Conservation (phyloP, 352 stramenopile species). For the Thalassiosira hispida region DNA sequence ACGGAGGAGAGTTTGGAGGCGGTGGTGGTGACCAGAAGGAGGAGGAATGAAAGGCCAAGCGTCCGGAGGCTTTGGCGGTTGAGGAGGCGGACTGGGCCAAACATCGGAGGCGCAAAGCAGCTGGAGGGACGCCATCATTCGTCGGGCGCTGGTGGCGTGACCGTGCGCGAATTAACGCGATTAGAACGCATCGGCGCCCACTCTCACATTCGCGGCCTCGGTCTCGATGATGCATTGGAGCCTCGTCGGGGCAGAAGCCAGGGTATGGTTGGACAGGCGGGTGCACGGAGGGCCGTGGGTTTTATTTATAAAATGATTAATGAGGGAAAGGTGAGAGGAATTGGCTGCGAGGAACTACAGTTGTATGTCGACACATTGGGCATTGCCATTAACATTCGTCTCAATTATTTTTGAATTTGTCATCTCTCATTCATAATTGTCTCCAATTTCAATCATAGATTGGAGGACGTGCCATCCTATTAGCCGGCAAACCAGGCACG, state of each 20-base stretch:
- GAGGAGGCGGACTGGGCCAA: too few species aligned
- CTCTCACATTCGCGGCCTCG: constrained; percentile 98
- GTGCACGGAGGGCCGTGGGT: constrained; percentile 90
- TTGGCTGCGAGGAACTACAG: background rate
- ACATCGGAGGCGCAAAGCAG: too few species aligned
- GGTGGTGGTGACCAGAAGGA: too few species aligned
- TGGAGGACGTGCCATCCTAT: constrained; percentile 93
- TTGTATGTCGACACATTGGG: too few species aligned
- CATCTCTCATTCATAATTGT: constrained; percentile 9
- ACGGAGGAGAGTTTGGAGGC: too few species aligned
- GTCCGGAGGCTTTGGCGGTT: too few species aligned
- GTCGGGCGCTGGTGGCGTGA: constrained; percentile 26
- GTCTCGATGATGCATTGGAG: constrained; percentile 97
- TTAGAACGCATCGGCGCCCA: constrained; percentile 97
- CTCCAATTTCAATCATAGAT: constrained; percentile 75
- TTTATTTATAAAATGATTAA: constrained; percentile 99
- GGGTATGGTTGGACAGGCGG: constrained; percentile 96
- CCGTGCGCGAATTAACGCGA: constrained; percentile 95
- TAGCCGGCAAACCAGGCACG: constrained; percentile 95
- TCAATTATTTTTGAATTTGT: constrained; percentile 15
- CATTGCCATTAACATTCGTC: too few species aligned
- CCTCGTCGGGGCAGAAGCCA: constrained; percentile 89
- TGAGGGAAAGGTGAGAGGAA: constrained; percentile 88
- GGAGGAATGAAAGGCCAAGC: too few species aligned
- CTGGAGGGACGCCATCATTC: too few species aligned